These are phyloP conservation scores for Apiospora marii DNA, from an alignment of 2,329 filamentous ascomycete genomes.

Conservation along the genomic window DNA sequence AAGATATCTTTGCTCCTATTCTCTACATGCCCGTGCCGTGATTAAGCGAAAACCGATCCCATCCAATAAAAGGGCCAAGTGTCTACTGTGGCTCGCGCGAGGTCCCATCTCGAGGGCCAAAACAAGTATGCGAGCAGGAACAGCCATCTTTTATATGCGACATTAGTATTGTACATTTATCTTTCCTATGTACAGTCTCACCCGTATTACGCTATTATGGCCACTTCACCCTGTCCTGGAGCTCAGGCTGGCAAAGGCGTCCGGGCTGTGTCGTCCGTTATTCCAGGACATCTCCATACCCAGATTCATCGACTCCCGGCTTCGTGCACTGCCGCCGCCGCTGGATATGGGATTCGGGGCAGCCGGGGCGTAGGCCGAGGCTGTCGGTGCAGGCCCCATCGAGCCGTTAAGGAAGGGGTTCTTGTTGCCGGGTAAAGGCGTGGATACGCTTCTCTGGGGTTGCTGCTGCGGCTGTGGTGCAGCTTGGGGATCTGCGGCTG, in stretches of 20 bases:
- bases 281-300: slow-evolving; percentile 70
- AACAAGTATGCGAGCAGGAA: neutral
- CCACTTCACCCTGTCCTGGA: slow-evolving; percentile 59
- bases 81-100: neutral
- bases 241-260: slow-evolving; percentile 80
- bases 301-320: slow-evolving; percentile 75
- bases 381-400: slow-evolving; percentile 5
- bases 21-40: neutral
- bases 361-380: slow-evolving; percentile 27
- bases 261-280: slow-evolving; percentile 78
- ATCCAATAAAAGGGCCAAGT: neutral
- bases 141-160: slow-evolving; percentile 33
- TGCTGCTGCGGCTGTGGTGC: slow-evolving; percentile 34
- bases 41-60: neutral
- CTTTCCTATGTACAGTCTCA: slow-evolving; percentile 30
- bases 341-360: slow-evolving; percentile 35
- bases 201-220: slow-evolving; percentile 24
- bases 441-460: slow-evolving; percentile 44
- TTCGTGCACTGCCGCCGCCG: slow-evolving; percentile 54
- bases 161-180: slow-evolving; percentile 36
- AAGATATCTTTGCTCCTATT: neutral
- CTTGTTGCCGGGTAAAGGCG: slow-evolving; percentile 50
- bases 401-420: slow-evolving; percentile 64
- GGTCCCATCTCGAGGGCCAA: neutral
- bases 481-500: slow-evolving; percentile 36